A percentile compares a stretch with the other conserved stretches of the same genome.
Conservation (phyloP, 176 grass and related monocot species). For the Oryza glumipatula region DNA sequence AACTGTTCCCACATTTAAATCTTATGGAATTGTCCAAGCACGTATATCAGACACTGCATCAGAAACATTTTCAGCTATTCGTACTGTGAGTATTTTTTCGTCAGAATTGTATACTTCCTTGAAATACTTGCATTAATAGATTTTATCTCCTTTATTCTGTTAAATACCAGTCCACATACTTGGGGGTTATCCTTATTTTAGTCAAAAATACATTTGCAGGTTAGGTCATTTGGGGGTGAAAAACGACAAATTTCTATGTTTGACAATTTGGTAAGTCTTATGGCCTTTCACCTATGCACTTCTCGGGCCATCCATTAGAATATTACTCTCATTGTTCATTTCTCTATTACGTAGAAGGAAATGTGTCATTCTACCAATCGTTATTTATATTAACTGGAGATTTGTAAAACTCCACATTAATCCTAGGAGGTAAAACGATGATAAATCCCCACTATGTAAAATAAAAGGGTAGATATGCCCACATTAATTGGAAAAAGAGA, state of each 20-base stretch:
- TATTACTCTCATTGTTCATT: not conserved
- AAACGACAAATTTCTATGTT: conserved; percentile 90
- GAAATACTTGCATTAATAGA: conserved; percentile 13
- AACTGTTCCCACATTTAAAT: conserved; percentile 88
- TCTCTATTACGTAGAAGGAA: not conserved
- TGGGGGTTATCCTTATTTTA: conserved; percentile 37
- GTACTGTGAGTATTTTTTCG: conserved; percentile 73
- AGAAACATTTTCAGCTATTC: conserved; percentile 96
- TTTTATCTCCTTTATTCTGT: conserved; percentile 12
- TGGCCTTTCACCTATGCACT: not conserved
- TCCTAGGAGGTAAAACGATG: not conserved
- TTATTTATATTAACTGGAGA: no score
- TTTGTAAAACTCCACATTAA: not conserved
- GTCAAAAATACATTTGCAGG: conserved; percentile 53
- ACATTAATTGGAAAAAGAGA: no score
- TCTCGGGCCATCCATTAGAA: not conserved
- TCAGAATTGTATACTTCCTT: conserved; percentile 5
- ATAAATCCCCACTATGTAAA: not conserved
- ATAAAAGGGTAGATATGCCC: not conserved
- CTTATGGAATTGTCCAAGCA: conserved; percentile 84
- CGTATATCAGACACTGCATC: conserved; percentile 86
- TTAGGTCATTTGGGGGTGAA: conserved; percentile 94
- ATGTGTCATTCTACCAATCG: no score
- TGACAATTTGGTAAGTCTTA: conserved; percentile 69
- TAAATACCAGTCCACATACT: conserved; percentile 8